Evolutionary conservation across 108 stramenopile species (phyloP).

Genomic region (Schizochytrium sp.): DNA sequence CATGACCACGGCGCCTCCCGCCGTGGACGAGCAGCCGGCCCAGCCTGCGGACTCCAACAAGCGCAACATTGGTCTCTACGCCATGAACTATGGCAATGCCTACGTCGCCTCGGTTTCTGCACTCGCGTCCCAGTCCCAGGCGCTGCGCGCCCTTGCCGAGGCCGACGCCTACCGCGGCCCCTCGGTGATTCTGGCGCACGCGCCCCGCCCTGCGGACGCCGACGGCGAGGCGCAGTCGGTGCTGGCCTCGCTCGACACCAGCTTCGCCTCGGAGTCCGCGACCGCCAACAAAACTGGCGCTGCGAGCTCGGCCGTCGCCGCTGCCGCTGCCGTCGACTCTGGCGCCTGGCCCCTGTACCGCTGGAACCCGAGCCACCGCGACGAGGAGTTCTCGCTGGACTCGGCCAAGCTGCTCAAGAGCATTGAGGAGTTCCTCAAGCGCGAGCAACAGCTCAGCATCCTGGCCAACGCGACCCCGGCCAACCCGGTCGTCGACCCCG

Average conservation of each 20-base stretch:
- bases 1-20: background rate
- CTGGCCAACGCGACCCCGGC: background rate
- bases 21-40: background rate
- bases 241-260: background rate
- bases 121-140: conserved; percentile 4
- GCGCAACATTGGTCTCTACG: background rate
- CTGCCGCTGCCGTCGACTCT: background rate
- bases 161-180: background rate
- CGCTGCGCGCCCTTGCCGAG: background rate
- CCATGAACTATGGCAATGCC: conserved; percentile 11
- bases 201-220: background rate
- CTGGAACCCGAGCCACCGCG: background rate
- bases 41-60: background rate
- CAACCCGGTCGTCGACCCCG: background rate
- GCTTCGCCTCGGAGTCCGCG: background rate
- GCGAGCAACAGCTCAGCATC: conserved; percentile 15
- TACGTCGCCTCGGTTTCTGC: conserved; percentile 16
- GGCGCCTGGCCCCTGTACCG: conserved; percentile 4
- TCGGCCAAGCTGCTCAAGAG: background rate
- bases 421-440: conserved; percentile 12
- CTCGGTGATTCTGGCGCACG: background rate
- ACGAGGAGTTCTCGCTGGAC: conserved; percentile 11
- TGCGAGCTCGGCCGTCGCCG: background rate
- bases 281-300: background rate
- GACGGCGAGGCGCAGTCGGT: background rate